Percentiles rank a stretch among this genome's conserved stretches.
These are phyloP conservation scores for Saccharomycopsis hybrid DNA, from an alignment of 1,139 yeast genomes.

Conservation along the genomic window DNA sequence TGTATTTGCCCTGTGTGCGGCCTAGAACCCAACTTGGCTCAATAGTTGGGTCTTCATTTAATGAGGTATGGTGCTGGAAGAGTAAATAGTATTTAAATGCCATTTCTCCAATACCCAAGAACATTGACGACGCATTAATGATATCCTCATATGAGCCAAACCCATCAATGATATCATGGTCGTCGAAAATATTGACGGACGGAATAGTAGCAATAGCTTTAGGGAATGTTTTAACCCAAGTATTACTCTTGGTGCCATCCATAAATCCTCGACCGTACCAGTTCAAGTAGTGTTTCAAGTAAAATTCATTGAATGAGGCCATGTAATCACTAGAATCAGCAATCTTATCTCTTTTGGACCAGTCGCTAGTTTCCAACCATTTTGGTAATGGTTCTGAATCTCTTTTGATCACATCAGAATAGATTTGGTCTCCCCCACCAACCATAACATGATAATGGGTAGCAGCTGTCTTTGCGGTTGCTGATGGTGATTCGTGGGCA, in stretches of 20 bases:
- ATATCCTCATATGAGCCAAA: slow-evolving; percentile 64
- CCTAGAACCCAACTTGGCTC: slow-evolving; percentile 50
- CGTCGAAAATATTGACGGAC: slow-evolving; percentile 61
- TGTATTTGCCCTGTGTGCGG: slow-evolving; percentile 45
- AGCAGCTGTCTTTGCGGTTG: no score
- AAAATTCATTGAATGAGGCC: slow-evolving; percentile 35
- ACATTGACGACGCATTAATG: slow-evolving; percentile 57
- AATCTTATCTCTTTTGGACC: slow-evolving; percentile 33
- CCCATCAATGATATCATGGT: slow-evolving; percentile 79
- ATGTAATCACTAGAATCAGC: slow-evolving; percentile 43
- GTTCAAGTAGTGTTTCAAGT: slow-evolving; percentile 53
- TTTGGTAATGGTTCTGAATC: slow-evolving; percentile 30
- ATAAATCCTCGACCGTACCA: slow-evolving; percentile 79
- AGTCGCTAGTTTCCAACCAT: slow-evolving; percentile 45
- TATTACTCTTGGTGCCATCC: slow-evolving; percentile 41
- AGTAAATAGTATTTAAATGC: slow-evolving; percentile 71
- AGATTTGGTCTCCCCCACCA: slow-evolving; percentile 84
- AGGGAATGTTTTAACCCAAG: slow-evolving; percentile 53
- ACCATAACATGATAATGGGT: slow-evolving; percentile 68
- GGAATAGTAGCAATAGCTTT: slow-evolving; percentile 68
- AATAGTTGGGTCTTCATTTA: slow-evolving; percentile 32
- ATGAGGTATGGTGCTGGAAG: slow-evolving; percentile 64
- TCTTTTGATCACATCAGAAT: slow-evolving; percentile 59
- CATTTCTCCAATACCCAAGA: slow-evolving; percentile 51
- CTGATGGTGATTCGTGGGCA: slow-evolving; percentile 24